phyloP scores from a whole-genome alignment of 164 flowering plant genomes.

The Liquidambar formosana region DNA sequence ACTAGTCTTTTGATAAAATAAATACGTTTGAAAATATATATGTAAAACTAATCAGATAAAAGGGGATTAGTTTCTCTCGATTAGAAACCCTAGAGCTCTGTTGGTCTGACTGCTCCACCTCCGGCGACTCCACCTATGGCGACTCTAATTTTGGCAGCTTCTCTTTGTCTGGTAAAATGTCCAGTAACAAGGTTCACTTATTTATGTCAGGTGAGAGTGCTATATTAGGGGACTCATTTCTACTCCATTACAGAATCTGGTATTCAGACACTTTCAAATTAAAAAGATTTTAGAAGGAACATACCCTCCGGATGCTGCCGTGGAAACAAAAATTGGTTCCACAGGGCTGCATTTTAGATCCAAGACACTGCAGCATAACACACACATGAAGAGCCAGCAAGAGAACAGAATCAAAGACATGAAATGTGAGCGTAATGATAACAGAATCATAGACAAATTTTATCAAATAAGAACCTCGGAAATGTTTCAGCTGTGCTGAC shows the following conservation, averaged over 20 bases:
- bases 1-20: too few species aligned
- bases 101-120: too few species aligned
- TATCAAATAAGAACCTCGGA: conserved; percentile 55
- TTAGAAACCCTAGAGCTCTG: too few species aligned
- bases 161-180: too few species aligned
- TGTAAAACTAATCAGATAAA: too few species aligned
- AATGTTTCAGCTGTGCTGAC: conserved; percentile 68
- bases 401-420: background rate
- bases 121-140: too few species aligned
- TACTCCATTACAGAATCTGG: background rate
- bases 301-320: conserved; percentile 89
- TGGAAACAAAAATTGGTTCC: conserved; percentile 94
- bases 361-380: conserved; percentile 65
- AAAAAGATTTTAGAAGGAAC: background rate
- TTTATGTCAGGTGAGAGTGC: too few species aligned
- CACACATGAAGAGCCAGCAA: conserved; percentile 9
- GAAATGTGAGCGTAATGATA: too few species aligned
- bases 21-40: too few species aligned
- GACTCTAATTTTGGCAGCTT: too few species aligned
- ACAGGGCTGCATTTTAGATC: conserved; percentile 95
- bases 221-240: background rate
- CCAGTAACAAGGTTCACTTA: too few species aligned
- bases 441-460: background rate
- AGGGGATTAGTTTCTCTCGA: too few species aligned
- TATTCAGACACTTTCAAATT: conserved; percentile 5